Base-by-base conservation (phyloP, 2,329 filamentous ascomycete species). In the Botryotinia convoluta region DNA sequence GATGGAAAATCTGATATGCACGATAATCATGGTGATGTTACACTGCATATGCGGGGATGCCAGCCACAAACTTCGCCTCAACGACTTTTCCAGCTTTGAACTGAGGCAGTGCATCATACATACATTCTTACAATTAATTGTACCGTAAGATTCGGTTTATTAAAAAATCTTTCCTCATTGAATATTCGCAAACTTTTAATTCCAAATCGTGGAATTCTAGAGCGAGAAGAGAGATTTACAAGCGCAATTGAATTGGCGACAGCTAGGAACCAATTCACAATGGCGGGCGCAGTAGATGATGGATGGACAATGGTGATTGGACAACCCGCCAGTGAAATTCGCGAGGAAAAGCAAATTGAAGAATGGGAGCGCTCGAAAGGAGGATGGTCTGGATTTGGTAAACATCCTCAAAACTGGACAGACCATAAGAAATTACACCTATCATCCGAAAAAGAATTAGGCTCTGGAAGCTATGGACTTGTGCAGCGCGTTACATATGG, bases 401-500 rank as follows among this genome's bases (percentile, higher is more conserved):
- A 78, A 61, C 77, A 79, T 57, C 72, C 75, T 1, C 68, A 68
- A n/a, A 63, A 74, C n/a, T 75, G 73, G 71, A 61, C 29, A 14
- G 76, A 75, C 8, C 72, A 75, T 45, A 77, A 75, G 37, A 72
- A 73, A 39, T 57, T 79, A 59, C 73, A 75, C 48, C 57, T 75
- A 20, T 73, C 71, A 42, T 68, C 72, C 16, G 80, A 83, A 16
- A 73, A 74, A 12, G 74, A 77, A n/a, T 79, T 86, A 16, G 84
- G 85, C n/a, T 78, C 77, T 62, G 85, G 84, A 44, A 81, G 81
- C 29, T 85, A 83, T 77, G 84, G 84, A 61, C 77, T 82, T 51
- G 85, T 86, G 39, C 82, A 86, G 74, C 83, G 84, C 72, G 82
- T 86, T 35, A 81, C 79, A 7, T 83, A 79, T 75, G 71, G 74